Conservation (phyloP, 225 moss, liverwort and hornwort species). For the Polytrichum commune region DNA sequence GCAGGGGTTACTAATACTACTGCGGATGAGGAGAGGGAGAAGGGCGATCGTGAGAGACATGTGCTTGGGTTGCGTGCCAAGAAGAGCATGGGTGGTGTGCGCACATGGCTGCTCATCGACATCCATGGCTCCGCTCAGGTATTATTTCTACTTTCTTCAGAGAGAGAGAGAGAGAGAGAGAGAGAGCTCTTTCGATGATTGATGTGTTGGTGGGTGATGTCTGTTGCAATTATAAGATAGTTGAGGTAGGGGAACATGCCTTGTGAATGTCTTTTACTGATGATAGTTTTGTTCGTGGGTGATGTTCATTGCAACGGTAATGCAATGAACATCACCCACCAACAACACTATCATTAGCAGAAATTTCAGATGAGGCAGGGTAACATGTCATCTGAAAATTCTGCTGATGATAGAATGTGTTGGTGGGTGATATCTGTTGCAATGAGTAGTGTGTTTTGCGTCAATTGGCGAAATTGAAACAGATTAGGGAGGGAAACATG, state of each 20-base stretch:
- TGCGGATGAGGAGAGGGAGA: slow-evolving; percentile 55
- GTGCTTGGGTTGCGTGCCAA: slow-evolving; percentile 65
- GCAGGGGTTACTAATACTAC: neutral
- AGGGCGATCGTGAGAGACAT: slow-evolving; percentile 51
- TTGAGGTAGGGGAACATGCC: slow-evolving; percentile 93
- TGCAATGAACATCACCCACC: slow-evolving; percentile 54
- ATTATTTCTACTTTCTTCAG: no score
- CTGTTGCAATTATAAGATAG: slow-evolving; percentile 25
- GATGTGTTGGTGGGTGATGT: slow-evolving; percentile 3
- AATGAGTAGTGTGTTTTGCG: slow-evolving; percentile 13
- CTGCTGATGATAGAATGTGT: neutral
- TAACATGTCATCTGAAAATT: slow-evolving; percentile 67
- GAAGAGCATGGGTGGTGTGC: slow-evolving; percentile 84
- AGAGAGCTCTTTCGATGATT: no score
- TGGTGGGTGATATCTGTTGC: slow-evolving; percentile 4
- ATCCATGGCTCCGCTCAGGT: slow-evolving; percentile 72
- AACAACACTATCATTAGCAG: slow-evolving; percentile 22
- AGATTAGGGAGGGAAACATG: slow-evolving; percentile 93
- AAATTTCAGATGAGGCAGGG: slow-evolving; percentile 65
- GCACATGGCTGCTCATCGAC: slow-evolving; percentile 90
- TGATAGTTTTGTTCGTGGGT: neutral
- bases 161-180: no score
- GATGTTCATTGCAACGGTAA: slow-evolving; percentile 16
- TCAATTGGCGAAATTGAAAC: neutral
- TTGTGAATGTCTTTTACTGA: slow-evolving; percentile 13